Evolutionary conservation across 2,329 filamentous ascomycete genomes (phyloP).

Genomic region (Ceratocystis papillata): DNA sequence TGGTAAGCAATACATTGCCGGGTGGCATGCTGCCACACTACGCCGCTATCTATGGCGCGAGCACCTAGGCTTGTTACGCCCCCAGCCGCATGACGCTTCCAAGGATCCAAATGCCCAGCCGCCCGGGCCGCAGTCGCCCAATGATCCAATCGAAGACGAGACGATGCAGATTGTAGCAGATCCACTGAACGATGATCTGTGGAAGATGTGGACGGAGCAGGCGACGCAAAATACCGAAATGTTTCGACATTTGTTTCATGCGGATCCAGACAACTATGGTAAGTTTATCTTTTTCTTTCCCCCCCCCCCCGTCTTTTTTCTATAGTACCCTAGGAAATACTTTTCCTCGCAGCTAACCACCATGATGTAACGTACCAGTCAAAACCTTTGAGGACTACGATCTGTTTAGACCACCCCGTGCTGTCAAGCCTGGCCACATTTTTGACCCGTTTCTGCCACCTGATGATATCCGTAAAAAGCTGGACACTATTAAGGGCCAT

Average conservation of each 20-base stretch:
- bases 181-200: slow-evolving; percentile 56
- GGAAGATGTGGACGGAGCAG: slow-evolving; percentile 56
- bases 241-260: slow-evolving; percentile 72
- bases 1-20: slow-evolving; percentile 63
- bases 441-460: slow-evolving; percentile 68
- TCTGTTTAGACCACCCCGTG: slow-evolving; percentile 57
- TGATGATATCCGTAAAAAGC: slow-evolving; percentile 59
- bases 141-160: slow-evolving; percentile 51
- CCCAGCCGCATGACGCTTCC: slow-evolving; percentile 57
- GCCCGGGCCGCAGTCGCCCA: slow-evolving; percentile 54
- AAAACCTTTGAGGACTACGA: slow-evolving; percentile 88
- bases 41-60: slow-evolving; percentile 80
- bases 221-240: slow-evolving; percentile 62
- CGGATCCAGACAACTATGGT: slow-evolving; percentile 80
- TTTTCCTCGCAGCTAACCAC: background rate
- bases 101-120: slow-evolving; percentile 64
- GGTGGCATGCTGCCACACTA: slow-evolving; percentile 71
- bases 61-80: slow-evolving; percentile 69
- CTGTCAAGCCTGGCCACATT: slow-evolving; percentile 73
- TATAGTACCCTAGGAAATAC: background rate
- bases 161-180: slow-evolving; percentile 57
- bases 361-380: slow-evolving; percentile 38
- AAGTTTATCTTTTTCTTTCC: slow-evolving; percentile 28
- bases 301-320: background rate
- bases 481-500: slow-evolving; percentile 75